Percentiles rank a stretch among this genome's conserved stretches.
These are phyloP conservation scores for Alternaria infectoria DNA, from an alignment of 2,329 filamentous ascomycete genomes.

Conservation along the genomic window DNA sequence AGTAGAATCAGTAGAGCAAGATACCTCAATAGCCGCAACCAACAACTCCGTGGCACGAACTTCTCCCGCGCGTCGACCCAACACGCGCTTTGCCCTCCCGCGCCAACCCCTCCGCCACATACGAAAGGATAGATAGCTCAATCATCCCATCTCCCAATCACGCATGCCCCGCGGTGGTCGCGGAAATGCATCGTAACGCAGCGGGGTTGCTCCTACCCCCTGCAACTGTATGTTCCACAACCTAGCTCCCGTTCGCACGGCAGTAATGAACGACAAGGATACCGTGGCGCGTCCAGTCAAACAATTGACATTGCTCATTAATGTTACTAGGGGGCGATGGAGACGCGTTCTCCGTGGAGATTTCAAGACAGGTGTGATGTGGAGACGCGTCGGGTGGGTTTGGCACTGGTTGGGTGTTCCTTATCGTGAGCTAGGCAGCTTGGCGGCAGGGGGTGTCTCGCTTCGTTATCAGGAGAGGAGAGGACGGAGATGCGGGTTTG, in stretches of 20 bases:
- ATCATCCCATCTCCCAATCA: slow-evolving; percentile 10
- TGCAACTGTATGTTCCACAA: background rate
- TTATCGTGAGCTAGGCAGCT: slow-evolving; percentile 16
- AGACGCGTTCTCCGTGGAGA: slow-evolving; percentile 36
- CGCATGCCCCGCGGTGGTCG: slow-evolving; percentile 19
- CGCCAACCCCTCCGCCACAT: background rate
- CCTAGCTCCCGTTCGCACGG: background rate
- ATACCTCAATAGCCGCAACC: background rate
- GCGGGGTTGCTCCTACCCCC: background rate
- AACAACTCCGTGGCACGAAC: slow-evolving; percentile 16
- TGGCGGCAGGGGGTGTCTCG: slow-evolving; percentile 13
- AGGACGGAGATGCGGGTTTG: slow-evolving; percentile 20
- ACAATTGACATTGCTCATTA: slow-evolving; percentile 20
- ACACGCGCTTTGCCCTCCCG: background rate
- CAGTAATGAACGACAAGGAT: background rate
- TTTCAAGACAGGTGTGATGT: slow-evolving; percentile 1
- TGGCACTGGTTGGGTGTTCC: background rate
- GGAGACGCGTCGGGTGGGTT: background rate
- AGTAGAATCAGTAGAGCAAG: background rate
- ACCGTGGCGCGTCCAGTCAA: slow-evolving; percentile 13
- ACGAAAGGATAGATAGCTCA: background rate
- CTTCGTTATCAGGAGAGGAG: slow-evolving; percentile 12
- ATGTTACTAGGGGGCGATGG: background rate
- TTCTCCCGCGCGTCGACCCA: slow-evolving; percentile 5
- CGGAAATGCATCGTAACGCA: slow-evolving; percentile 23